Percentiles rank a stretch among this genome's conserved stretches.
phyloP scores from a whole-genome alignment of 192 early-diverging fungal species.

The Glomus cerebriforme region DNA sequence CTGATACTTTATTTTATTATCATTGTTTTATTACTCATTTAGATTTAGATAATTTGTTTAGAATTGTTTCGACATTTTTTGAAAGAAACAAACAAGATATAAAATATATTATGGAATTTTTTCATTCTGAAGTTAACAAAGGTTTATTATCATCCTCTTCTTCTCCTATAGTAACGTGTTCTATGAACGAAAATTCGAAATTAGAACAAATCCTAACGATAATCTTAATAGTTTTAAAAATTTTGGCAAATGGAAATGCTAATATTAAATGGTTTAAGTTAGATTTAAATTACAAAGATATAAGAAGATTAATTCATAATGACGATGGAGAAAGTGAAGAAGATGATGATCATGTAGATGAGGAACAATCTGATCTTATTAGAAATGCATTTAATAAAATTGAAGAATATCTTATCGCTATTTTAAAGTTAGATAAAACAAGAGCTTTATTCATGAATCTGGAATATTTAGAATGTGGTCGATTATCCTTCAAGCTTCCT shows the following conservation, averaged over 20 bases:
- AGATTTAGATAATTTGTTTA: not conserved
- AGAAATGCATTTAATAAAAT: not conserved
- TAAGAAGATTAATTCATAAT: not conserved
- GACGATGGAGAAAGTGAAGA: no score
- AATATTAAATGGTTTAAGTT: not conserved
- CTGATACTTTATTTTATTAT: not conserved
- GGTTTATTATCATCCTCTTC: no score
- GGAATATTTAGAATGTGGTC: not conserved
- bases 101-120: not conserved
- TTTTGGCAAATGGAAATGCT: not conserved
- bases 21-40: not conserved
- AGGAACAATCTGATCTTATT: not conserved
- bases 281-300: not conserved
- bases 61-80: not conserved
- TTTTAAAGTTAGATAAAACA: not conserved
- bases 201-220: not conserved
- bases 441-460: not conserved
- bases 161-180: no score
- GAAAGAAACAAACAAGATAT: not conserved
- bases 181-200: not conserved
- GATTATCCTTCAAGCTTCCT: not conserved
- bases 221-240: not conserved
- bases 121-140: no score
- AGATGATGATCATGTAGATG: not conserved
- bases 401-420: not conserved